These are phyloP conservation scores for Cochliopodium minus DNA, from an alignment of 208 protist species.

Conservation along the genomic window DNA sequence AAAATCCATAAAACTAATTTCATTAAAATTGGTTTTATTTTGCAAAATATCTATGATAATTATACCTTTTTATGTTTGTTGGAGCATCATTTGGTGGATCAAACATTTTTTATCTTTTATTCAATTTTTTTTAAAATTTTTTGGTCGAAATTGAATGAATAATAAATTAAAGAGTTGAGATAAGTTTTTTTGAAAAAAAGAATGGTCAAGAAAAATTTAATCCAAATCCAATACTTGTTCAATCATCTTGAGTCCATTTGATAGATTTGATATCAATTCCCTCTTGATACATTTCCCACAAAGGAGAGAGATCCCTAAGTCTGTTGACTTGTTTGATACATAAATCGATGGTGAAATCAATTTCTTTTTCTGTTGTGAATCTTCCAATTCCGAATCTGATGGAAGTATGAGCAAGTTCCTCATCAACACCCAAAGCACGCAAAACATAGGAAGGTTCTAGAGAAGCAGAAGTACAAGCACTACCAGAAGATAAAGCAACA, in stretches of 20 bases:
- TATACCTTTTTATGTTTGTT: too few species aligned
- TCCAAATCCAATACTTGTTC: too few species aligned
- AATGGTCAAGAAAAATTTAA: too few species aligned
- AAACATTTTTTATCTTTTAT: too few species aligned
- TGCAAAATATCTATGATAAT: too few species aligned
- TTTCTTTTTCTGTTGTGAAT: constrained; percentile 87
- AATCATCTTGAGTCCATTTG: constrained; percentile 39
- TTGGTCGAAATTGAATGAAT: too few species aligned
- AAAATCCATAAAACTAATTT: too few species aligned
- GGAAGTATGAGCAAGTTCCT: constrained; percentile 94
- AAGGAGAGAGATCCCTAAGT: constrained; percentile 85
- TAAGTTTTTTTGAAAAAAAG: too few species aligned
- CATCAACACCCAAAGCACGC: constrained; percentile 84
- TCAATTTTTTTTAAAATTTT: too few species aligned
- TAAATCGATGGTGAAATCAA: constrained; percentile 68
- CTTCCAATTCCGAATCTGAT: constrained; percentile 93
- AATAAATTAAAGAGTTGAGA: too few species aligned
- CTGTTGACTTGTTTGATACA: constrained; percentile 66
- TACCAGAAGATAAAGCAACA: constrained; percentile 63
- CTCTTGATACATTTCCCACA: constrained; percentile 93
- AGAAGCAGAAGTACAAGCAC: constrained; percentile 92
- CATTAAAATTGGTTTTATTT: too few species aligned
- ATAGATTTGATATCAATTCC: constrained; percentile 75
- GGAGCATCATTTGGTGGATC: too few species aligned
- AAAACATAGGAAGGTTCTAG: constrained; percentile 97